phyloP scores from a whole-genome alignment of 2,329 filamentous ascomycete genomes.

The Neurospora sp. region DNA sequence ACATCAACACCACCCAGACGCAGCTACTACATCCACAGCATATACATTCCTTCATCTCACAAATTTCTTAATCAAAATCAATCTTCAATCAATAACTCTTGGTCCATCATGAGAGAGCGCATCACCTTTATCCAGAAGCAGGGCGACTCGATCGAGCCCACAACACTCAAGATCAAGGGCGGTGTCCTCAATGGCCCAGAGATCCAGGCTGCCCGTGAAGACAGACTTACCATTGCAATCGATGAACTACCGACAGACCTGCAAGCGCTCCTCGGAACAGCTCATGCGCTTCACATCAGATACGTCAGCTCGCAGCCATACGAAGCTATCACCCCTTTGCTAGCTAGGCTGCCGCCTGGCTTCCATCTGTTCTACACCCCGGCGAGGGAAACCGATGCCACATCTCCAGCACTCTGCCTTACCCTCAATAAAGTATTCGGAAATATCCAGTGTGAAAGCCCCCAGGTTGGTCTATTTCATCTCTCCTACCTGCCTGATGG shows the following conservation, averaged over 20 bases:
- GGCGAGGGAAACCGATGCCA: constrained; percentile 22
- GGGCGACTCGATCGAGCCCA: constrained; percentile 55
- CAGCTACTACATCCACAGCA: background rate
- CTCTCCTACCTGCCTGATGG: background rate
- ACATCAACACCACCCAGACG: background rate
- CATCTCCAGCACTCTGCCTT: constrained; percentile 24
- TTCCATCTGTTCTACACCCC: constrained; percentile 74
- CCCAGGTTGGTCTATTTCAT: constrained; percentile 19
- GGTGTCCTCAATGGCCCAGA: constrained; percentile 45
- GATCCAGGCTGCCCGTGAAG: constrained; percentile 63
- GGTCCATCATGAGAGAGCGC: constrained; percentile 56
- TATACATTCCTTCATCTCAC: background rate
- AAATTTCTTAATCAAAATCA: background rate
- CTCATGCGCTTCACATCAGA: constrained; percentile 66
- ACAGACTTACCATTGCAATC: constrained; percentile 63
- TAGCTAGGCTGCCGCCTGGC: constrained; percentile 67
- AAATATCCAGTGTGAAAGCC: constrained; percentile 24
- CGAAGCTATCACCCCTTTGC: constrained; percentile 56
- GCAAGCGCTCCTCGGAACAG: constrained; percentile 49
- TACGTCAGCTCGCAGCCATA: constrained; percentile 58
- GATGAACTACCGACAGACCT: constrained; percentile 66
- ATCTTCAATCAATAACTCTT: background rate
- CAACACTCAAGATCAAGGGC: constrained; percentile 47
- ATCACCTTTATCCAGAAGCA: constrained; percentile 67
- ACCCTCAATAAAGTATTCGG: constrained; percentile 25